Percentiles rank a stretch among this genome's conserved stretches.
Conservation (phyloP, 176 grass and related monocot species). For the Tuctoria greenei region DNA sequence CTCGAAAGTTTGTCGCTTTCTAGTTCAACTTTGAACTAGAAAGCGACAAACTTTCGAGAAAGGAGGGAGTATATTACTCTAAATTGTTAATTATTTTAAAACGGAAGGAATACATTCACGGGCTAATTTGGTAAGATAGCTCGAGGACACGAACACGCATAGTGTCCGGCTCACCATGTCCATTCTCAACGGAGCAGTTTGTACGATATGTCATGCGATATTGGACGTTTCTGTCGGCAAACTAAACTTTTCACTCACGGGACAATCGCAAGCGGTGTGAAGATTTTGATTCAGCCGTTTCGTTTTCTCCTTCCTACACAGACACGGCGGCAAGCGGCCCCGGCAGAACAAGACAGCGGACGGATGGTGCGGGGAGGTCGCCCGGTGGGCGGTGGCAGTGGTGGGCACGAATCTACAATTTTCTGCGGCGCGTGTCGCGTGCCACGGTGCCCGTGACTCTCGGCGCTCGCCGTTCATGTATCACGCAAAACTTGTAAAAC, state of each 20-base stretch:
- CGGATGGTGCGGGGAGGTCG: not conserved
- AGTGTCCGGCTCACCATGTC: not conserved
- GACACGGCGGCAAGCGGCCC: not conserved
- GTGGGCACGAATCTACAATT: not conserved
- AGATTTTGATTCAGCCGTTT: not conserved
- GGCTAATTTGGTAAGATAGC: slow-evolving; percentile 7
- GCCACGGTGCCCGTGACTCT: no score
- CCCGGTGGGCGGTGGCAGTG: not conserved
- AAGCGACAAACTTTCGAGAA: no score
- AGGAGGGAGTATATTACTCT: no score
- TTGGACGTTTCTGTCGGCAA: slow-evolving; percentile 10
- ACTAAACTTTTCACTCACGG: not conserved
- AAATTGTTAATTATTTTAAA: no score
- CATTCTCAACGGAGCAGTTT: not conserved
- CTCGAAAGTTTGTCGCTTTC: no score
- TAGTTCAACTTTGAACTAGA: no score
- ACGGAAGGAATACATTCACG: no score
- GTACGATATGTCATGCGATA: slow-evolving; percentile 1
- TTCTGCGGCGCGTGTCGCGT: not conserved
- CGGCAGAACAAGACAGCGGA: not conserved
- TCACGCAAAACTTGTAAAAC: not conserved
- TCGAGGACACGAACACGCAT: not conserved
- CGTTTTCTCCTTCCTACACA: not conserved
- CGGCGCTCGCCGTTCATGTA: slow-evolving; percentile 21
- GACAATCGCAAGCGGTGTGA: not conserved